Conservation (phyloP, 805 yeast species). For the Kodamaea laetipori region DNA sequence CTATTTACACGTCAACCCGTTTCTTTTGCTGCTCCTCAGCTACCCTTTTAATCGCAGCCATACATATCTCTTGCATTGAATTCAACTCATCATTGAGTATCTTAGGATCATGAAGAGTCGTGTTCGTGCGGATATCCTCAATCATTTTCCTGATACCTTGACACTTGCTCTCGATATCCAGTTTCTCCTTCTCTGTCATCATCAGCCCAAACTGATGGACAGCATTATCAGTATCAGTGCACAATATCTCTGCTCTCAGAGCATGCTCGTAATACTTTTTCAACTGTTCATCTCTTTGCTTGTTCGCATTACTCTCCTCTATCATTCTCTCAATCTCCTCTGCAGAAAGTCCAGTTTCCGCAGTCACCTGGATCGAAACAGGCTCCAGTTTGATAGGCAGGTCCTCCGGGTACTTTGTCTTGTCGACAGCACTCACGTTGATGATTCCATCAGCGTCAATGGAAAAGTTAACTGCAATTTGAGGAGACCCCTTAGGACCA, state of each 20-base stretch:
- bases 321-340: constrained; percentile 65
- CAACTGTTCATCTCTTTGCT: constrained; percentile 58
- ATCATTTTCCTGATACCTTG: constrained; percentile 30
- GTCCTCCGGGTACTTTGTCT: constrained; percentile 42
- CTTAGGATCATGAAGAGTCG: constrained; percentile 34
- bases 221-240: constrained; percentile 88
- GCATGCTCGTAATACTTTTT: constrained; percentile 71
- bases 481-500: constrained; percentile 79
- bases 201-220: constrained; percentile 63
- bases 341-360: constrained; percentile 57
- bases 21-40: constrained; percentile 36
- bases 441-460: constrained; percentile 80
- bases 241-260: constrained; percentile 72
- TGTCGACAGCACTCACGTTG: constrained; percentile 59
- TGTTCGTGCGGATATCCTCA: constrained; percentile 35
- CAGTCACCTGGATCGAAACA: constrained; percentile 52
- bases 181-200: constrained; percentile 53
- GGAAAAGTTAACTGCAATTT: constrained; percentile 73
- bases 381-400: constrained; percentile 47
- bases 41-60: constrained; percentile 42
- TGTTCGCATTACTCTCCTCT: constrained; percentile 64
- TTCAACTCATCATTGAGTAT: constrained; percentile 38
- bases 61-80: constrained; percentile 38
- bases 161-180: constrained; percentile 21
- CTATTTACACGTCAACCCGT: not conserved